Base-by-base conservation (phyloP, 1,139 yeast species). In the Taiozyma sp. region DNA sequence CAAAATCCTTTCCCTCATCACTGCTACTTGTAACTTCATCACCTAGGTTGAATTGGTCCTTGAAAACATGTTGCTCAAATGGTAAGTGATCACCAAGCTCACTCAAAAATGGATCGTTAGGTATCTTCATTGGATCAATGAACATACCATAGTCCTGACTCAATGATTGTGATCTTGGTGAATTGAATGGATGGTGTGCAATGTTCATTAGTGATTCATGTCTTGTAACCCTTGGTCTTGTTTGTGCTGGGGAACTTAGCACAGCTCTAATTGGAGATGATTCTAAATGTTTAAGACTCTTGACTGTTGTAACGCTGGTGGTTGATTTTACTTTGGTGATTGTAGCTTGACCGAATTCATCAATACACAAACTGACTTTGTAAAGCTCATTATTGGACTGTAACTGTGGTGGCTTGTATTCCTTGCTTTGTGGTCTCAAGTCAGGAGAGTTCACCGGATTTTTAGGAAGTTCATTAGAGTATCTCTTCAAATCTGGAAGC, bases 291-390 rank as follows among this genome's bases (percentile, higher is more conserved):
- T 43, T 40, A 8, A 46, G 42, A 7, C 40, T 45, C 38, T 46
- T 38, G 14, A 38, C 41, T 32, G 24, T 38, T 19, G 24, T n/a
- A 19, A 19, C 4, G 24, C 41, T 23, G 5, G 28, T 40, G 10
- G 43, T 13, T 23, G 43, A 22, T 22, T 40, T 54, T 2, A 54
- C 53, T 43, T 54, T 60, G 7, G 53, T 55, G n/a, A 62, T 43
- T 39, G 45, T 50, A 5, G 65, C 65, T 41, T 57, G 58, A 2
- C 65, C 65, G 32, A 36, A 49, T 48, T 61, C 65, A 50, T 62
- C 65, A 42, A 61, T 51, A 16, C 52, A 47, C 43, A 62, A 51
- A 14, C 51, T 43, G 7, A 60, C 27, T 46, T 53, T 53, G 32
- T 51, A 61, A 10, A 47, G 50, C 10, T 45, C 39, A 7, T 29